phyloP scores from a whole-genome alignment of 139 green algal genomes.

The Chlorella sp. region DNA sequence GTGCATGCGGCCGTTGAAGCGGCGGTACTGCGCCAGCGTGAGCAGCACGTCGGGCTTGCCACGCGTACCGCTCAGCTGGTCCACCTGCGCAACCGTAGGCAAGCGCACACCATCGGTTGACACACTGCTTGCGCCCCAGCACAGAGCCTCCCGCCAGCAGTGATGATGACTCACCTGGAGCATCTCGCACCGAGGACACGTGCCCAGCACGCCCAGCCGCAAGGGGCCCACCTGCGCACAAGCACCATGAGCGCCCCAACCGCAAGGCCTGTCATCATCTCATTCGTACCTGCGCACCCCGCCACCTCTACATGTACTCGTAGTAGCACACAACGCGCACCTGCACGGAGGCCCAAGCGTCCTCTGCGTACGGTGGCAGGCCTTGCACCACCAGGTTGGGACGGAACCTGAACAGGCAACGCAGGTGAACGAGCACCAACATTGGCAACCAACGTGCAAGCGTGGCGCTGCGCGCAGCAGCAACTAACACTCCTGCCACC shows the following conservation, averaged over 20 bases:
- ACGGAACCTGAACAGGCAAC: slow-evolving; percentile 55
- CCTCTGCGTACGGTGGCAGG: slow-evolving; percentile 50
- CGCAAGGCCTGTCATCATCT: too few species aligned
- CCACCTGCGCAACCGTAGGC: too few species aligned
- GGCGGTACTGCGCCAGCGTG: slow-evolving; percentile 38
- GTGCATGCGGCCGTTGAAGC: slow-evolving; percentile 30
- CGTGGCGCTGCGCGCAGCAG: too few species aligned
- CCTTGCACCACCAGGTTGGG: slow-evolving; percentile 66
- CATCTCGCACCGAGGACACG: slow-evolving; percentile 42
- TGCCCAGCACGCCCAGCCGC: slow-evolving; percentile 21
- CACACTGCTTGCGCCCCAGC: too few species aligned
- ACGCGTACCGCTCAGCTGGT: slow-evolving; percentile 21
- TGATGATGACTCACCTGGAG: slow-evolving; percentile 30
- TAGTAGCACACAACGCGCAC: slow-evolving; percentile 3
- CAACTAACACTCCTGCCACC: too few species aligned
- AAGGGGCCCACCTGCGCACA: slow-evolving; percentile 7
- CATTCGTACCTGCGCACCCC: too few species aligned
- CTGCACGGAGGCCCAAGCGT: slow-evolving; percentile 42
- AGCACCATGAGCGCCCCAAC: background rate
- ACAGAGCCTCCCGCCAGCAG: too few species aligned
- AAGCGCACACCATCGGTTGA: too few species aligned
- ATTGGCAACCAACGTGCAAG: too few species aligned
- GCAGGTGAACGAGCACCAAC: too few species aligned
- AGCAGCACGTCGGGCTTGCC: slow-evolving; percentile 22
- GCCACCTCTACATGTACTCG: too few species aligned